phyloP scores from a whole-genome alignment of 768 basidiomycete genomes.

The Mycena rosella region DNA sequence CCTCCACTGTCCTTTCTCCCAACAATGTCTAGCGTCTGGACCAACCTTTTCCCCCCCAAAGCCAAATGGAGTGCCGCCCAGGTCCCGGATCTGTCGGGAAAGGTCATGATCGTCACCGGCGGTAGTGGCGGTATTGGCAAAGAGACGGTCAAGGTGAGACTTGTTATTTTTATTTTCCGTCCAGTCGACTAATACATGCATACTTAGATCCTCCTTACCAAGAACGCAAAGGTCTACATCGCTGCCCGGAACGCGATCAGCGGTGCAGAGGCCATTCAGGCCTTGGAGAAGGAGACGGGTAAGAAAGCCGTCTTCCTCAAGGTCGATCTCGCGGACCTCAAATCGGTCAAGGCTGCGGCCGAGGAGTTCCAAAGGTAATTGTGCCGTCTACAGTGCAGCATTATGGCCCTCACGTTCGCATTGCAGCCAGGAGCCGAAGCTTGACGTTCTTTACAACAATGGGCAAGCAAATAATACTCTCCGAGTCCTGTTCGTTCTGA shows the following conservation, averaged over 20 bases:
- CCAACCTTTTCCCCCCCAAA: constrained; percentile 13
- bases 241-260: background rate
- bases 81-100: constrained; percentile 1
- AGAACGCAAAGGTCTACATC: constrained; percentile 9
- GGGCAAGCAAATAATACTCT: constrained; percentile 47
- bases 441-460: constrained; percentile 65
- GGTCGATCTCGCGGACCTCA: constrained; percentile 12
- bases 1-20: background rate
- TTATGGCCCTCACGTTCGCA: background rate
- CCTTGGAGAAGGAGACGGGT: background rate
- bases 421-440: constrained; percentile 56
- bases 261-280: background rate
- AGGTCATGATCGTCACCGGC: constrained; percentile 12
- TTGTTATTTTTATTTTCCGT: background rate
- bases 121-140: constrained; percentile 7
- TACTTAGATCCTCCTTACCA: background rate
- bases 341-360: background rate
- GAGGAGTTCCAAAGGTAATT: constrained; percentile 5
- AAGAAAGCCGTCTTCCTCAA: constrained; percentile 1
- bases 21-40: constrained; percentile 1
- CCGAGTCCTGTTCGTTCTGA: constrained; percentile 4
- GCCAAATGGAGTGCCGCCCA: background rate
- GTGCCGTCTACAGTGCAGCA: background rate
- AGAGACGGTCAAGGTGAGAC: constrained; percentile 9
- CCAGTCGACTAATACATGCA: background rate